Evolutionary conservation across 352 stramenopile species (phyloP).

Genomic region (Globisporangium heterothallicum): DNA sequence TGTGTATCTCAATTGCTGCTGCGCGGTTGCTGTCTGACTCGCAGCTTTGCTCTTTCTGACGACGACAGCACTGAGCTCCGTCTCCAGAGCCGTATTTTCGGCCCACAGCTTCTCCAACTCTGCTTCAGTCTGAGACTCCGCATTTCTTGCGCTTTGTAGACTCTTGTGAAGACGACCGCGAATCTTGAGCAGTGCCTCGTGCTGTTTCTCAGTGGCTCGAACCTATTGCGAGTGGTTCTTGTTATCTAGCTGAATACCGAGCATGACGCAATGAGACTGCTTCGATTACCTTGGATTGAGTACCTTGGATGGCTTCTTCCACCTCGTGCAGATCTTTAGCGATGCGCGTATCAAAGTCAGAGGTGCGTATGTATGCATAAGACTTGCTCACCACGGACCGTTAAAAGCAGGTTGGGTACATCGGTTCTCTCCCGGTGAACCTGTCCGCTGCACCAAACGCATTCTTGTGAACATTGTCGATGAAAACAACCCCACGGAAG

Average conservation of each 20-base stretch:
- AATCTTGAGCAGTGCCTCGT: constrained; percentile 5
- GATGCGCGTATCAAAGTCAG: not conserved
- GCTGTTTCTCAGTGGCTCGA: constrained; percentile 5
- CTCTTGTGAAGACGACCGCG: constrained; percentile 1
- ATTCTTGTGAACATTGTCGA: too few relatives aligned
- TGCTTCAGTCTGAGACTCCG: not conserved
- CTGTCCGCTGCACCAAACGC: not conserved
- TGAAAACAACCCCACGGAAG: too few relatives aligned
- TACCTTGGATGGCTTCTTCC: not conserved
- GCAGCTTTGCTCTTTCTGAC: not conserved
- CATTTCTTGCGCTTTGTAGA: constrained; percentile 1
- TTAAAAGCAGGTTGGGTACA: not conserved
- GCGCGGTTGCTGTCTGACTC: not conserved
- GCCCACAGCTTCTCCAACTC: constrained; percentile 8
- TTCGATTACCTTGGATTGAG: constrained; percentile 1
- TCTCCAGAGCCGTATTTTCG: constrained; percentile 11
- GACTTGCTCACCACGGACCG: not conserved
- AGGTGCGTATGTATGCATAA: not conserved
- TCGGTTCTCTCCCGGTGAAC: not conserved
- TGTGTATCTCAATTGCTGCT: constrained; percentile 7
- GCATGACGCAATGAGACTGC: not conserved
- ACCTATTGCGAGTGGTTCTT: not conserved
- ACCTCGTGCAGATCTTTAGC: not conserved
- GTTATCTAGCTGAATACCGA: not conserved
- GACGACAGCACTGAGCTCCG: constrained; percentile 4